phyloP scores from a whole-genome alignment of 2,329 filamentous ascomycete species.

The Scedosporium boydii region DNA sequence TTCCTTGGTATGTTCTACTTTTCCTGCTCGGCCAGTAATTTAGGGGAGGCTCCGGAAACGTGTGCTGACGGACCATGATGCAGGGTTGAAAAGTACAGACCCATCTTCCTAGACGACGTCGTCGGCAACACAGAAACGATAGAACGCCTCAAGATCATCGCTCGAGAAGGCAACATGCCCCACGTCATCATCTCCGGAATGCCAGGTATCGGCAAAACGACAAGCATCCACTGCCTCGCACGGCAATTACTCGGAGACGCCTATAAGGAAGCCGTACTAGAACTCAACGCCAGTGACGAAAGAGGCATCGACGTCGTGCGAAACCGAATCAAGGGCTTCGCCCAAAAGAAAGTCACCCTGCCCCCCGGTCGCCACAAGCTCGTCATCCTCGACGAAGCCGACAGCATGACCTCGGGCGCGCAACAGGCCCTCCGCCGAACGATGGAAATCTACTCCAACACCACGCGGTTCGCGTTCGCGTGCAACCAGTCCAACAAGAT shows the following conservation, averaged over 20 bases:
- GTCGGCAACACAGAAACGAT: constrained; percentile 98
- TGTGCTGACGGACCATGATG: constrained; percentile 13
- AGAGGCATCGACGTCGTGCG: constrained; percentile 94
- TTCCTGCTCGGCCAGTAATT: not conserved
- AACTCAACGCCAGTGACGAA: constrained; percentile 94
- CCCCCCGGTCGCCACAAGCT: constrained; percentile 87
- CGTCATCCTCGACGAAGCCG: constrained; percentile 94
- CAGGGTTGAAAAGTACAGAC: constrained; percentile 98
- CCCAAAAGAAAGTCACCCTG: constrained; percentile 96
- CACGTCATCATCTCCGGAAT: constrained; percentile 99
- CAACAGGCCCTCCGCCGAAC: constrained; percentile 91
- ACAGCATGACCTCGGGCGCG: constrained; percentile 94
- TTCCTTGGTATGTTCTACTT: constrained; percentile 56
- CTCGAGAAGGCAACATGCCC: constrained; percentile 97
- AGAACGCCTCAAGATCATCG: constrained; percentile 94
- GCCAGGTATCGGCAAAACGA: constrained; percentile 98
- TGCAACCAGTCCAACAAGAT: constrained; percentile 99
- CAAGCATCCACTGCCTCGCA: constrained; percentile 85
- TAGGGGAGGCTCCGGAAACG: not conserved
- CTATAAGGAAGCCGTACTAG: constrained; percentile 95
- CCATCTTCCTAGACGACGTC: constrained; percentile 89
- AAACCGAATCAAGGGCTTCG: constrained; percentile 96
- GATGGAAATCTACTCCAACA: constrained; percentile 98
- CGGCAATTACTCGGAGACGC: constrained; percentile 82
- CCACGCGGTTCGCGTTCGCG: constrained; percentile 92